These are phyloP conservation scores for Talaromyces sp. DNA, from an alignment of 2,329 filamentous ascomycete species.

Conservation along the genomic window DNA sequence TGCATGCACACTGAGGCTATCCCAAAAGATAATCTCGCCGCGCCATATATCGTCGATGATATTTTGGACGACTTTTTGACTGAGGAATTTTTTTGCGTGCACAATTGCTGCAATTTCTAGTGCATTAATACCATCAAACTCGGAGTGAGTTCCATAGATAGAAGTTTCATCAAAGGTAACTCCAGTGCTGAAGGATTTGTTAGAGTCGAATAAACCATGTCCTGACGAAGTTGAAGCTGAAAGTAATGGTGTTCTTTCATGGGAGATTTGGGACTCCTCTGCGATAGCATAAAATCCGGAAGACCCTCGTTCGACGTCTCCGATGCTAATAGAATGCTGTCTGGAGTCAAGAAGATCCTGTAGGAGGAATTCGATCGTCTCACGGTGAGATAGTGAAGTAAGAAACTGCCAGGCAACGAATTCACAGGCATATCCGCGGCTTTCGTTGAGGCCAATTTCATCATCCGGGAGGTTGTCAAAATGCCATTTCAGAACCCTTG, in stretches of 20 bases:
- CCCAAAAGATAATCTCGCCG: conserved; percentile 84
- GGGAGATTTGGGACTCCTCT: conserved; percentile 7
- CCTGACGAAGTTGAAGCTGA: conserved; percentile 17
- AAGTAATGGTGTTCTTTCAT: conserved; percentile 27
- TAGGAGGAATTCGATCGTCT: conserved; percentile 53
- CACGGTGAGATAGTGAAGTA: conserved; percentile 49
- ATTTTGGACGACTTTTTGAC: conserved; percentile 72
- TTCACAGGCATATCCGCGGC: conserved; percentile 54
- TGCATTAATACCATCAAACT: conserved; percentile 75
- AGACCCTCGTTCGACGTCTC: conserved; percentile 18
- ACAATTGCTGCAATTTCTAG: conserved; percentile 80
- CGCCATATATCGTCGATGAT: conserved; percentile 81
- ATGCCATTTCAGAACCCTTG: conserved; percentile 52
- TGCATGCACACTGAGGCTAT: conserved; percentile 64
- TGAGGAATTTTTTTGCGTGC: conserved; percentile 77
- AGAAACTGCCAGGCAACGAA: conserved; percentile 59
- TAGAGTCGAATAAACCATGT: conserved; percentile 45
- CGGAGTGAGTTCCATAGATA: conserved; percentile 57
- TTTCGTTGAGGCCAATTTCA: conserved; percentile 52
- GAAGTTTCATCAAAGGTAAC: conserved; percentile 42
- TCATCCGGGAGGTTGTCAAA: conserved; percentile 47
- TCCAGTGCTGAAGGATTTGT: conserved; percentile 40
- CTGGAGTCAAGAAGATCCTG: conserved; percentile 40
- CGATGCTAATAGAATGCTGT: conserved; percentile 13
- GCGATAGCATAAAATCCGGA: conserved; percentile 12